A percentile compares a stretch with the other conserved stretches of the same genome.
phyloP scores from a whole-genome alignment of 306 rosid genomes.

The Rubus parviflorus region DNA sequence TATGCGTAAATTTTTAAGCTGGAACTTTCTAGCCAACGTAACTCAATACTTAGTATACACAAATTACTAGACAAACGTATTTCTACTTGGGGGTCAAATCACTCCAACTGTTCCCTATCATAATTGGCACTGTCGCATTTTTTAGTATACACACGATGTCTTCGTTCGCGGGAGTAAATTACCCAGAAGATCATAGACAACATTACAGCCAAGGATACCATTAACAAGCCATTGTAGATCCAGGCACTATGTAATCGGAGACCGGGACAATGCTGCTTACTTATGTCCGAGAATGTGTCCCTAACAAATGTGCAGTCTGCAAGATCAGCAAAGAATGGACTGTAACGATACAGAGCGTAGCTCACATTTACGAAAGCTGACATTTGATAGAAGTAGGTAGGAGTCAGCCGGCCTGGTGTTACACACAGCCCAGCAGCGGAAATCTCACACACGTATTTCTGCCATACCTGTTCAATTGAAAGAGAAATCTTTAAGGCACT shows the following conservation, averaged over 20 bases:
- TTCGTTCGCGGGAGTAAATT: conserved; percentile 56
- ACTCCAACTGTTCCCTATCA: neutral
- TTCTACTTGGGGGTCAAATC: too few species aligned
- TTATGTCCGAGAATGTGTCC: conserved; percentile 50
- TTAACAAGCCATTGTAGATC: conserved; percentile 52
- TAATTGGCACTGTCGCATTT: conserved; percentile 13
- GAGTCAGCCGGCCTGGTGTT: conserved; percentile 60
- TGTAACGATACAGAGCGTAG: conserved; percentile 54
- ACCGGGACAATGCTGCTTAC: conserved; percentile 51
- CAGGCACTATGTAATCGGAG: conserved; percentile 33
- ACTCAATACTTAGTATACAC: too few species aligned
- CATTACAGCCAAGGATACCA: conserved; percentile 68
- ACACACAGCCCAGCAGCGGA: conserved; percentile 33
- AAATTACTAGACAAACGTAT: too few species aligned
- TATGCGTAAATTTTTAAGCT: too few species aligned
- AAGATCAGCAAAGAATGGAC: conserved; percentile 59
- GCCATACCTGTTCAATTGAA: conserved; percentile 61
- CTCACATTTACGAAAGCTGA: conserved; percentile 49
- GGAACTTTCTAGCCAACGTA: too few species aligned
- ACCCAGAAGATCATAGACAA: conserved; percentile 66
- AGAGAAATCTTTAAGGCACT: conserved; percentile 8
- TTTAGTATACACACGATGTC: conserved; percentile 70
- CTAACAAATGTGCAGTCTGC: conserved; percentile 65
- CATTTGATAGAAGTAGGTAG: conserved; percentile 44
- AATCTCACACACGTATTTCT: conserved; percentile 50